phyloP scores from a whole-genome alignment of 1,284 basidiomycete genomes.

The Cutaneotrichosporon mucoides region DNA sequence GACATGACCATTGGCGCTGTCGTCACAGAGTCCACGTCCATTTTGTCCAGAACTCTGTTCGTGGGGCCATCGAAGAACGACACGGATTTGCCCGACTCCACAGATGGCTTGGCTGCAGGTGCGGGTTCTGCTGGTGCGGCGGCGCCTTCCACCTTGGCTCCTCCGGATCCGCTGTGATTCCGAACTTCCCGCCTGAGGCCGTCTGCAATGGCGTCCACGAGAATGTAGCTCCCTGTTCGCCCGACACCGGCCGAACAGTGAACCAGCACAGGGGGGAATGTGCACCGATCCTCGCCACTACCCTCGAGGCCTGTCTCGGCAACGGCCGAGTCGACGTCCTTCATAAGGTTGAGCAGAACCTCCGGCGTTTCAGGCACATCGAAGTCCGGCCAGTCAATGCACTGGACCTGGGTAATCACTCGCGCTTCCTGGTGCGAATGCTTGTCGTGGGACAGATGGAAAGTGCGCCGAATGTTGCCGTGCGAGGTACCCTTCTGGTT shows the following conservation, averaged over 20 bases:
- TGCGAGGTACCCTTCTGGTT: not conserved
- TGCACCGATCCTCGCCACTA: slow-evolving; percentile 15
- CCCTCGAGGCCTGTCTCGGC: slow-evolving; percentile 54
- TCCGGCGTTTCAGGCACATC: slow-evolving; percentile 80
- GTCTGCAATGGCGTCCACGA: slow-evolving; percentile 79
- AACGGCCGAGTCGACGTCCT: slow-evolving; percentile 56
- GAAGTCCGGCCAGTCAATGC: slow-evolving; percentile 88
- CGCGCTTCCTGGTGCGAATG: slow-evolving; percentile 61
- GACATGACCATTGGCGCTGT: too few species aligned
- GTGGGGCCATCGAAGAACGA: too few species aligned
- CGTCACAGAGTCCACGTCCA: too few species aligned
- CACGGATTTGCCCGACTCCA: too few species aligned
- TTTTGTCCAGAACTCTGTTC: too few species aligned
- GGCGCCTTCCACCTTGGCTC: too few species aligned
- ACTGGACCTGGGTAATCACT: slow-evolving; percentile 68
- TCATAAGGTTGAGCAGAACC: slow-evolving; percentile 67
- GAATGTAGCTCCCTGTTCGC: slow-evolving; percentile 85
- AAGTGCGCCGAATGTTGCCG: slow-evolving; percentile 61
- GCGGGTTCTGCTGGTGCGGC: too few species aligned
- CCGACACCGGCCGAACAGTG: slow-evolving; percentile 79
- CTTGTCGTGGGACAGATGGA: slow-evolving; percentile 61
- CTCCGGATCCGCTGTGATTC: too few species aligned
- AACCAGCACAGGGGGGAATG: slow-evolving; percentile 47
- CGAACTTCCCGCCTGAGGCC: slow-evolving; percentile 60
- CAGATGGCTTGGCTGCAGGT: too few species aligned